phyloP scores from a whole-genome alignment of 2,329 filamentous ascomycete genomes.

The Hymenoscyphus fraxineus region DNA sequence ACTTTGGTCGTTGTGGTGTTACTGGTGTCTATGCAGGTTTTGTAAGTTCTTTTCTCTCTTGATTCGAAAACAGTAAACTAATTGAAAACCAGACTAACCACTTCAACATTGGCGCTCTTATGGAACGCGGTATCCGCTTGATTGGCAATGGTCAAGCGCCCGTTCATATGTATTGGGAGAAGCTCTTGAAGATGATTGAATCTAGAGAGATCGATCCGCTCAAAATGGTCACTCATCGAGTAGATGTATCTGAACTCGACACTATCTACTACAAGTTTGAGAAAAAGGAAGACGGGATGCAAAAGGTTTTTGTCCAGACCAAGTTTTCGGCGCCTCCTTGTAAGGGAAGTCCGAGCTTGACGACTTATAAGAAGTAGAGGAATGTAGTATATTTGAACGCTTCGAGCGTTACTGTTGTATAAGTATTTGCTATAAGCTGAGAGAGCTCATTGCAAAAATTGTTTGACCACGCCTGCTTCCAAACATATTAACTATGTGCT shows the following conservation, averaged over 20 bases:
- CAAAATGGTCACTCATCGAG: conserved; percentile 78
- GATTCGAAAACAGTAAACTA: neutral
- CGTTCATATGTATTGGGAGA: conserved; percentile 80
- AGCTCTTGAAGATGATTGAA: conserved; percentile 66
- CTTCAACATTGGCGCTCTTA: conserved; percentile 55
- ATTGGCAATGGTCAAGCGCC: conserved; percentile 66
- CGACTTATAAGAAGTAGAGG: conserved; percentile 33
- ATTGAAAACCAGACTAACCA: conserved; percentile 24
- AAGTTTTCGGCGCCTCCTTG: conserved; percentile 49
- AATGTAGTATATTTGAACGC: neutral
- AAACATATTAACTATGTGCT: no score
- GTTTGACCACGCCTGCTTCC: no score
- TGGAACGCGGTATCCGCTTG: conserved; percentile 81
- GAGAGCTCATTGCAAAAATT: no score
- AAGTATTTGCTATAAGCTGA: no score
- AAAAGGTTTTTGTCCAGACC: conserved; percentile 72
- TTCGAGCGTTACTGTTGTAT: no score
- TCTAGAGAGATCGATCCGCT: conserved; percentile 67
- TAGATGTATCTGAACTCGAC: conserved; percentile 68
- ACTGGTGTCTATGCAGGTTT: conserved; percentile 67
- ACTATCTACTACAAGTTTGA: conserved; percentile 63
- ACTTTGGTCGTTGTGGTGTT: conserved; percentile 70
- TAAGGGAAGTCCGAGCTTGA: conserved; percentile 44
- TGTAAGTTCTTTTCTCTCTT: conserved; percentile 37
- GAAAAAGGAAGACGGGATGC: conserved; percentile 63